Percentiles rank a stretch among this genome's conserved stretches.
Conservation (phyloP, 148 eudicot genomes). For the Cornus suecica region DNA sequence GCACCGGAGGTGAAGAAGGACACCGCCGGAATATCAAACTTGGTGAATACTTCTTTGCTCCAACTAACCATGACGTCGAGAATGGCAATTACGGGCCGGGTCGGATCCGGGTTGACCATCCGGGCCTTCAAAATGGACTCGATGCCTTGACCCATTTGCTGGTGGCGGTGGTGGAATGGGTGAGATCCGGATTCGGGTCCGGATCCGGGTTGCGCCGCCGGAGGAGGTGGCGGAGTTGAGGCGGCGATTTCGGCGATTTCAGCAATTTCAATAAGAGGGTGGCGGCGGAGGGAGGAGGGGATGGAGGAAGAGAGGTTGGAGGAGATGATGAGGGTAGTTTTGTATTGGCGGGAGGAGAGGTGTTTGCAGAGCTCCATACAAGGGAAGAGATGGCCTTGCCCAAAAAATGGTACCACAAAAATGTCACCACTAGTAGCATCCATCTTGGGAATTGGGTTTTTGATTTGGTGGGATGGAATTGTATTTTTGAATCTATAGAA, state of each 20-base stretch:
- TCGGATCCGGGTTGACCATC: conserved; percentile 11
- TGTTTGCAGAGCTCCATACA: conserved; percentile 51
- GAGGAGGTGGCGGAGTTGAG: conserved; percentile 9
- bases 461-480: no score
- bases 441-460: background rate
- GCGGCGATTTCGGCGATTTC: conserved; percentile 7
- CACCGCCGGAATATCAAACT: conserved; percentile 33
- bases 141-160: conserved; percentile 32
- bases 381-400: conserved; percentile 61
- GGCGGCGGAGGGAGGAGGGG: conserved; percentile 27
- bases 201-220: background rate
- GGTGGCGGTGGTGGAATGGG: conserved; percentile 19
- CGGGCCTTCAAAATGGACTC: conserved; percentile 28
- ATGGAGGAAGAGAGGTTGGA: conserved; percentile 40
- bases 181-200: conserved; percentile 6
- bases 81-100: conserved; percentile 43
- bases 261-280: conserved; percentile 21
- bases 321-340: conserved; percentile 40
- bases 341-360: conserved; percentile 29
- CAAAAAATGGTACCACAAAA: conserved; percentile 1
- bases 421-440: background rate
- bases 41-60: conserved; percentile 41
- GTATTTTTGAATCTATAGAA: no score
- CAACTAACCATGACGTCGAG: conserved; percentile 68
- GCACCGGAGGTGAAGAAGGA: conserved; percentile 65